These are phyloP conservation scores for Phytophthora sp. DNA, from an alignment of 352 stramenopile genomes.

Conservation along the genomic window DNA sequence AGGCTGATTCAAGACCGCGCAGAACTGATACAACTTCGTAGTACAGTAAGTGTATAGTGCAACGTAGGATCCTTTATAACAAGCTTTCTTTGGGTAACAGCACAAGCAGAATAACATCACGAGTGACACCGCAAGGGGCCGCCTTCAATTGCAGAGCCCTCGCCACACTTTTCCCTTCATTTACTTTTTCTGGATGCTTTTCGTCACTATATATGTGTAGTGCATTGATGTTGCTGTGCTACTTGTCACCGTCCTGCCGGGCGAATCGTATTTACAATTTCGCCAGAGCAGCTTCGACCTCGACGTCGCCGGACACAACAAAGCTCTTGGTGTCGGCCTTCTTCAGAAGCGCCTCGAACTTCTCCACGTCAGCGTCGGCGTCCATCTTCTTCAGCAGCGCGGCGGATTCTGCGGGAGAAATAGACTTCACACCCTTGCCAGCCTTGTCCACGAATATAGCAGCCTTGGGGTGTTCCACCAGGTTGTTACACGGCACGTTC, in stretches of 20 bases:
- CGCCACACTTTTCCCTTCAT: conserved; percentile 29
- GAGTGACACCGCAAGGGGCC: conserved; percentile 14
- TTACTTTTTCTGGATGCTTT: conserved; percentile 26
- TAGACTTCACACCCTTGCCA: conserved; percentile 65
- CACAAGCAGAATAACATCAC: not conserved
- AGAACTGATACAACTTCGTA: too few species aligned
- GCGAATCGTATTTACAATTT: conserved; percentile 61
- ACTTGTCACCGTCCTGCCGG: conserved; percentile 31
- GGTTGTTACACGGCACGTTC: conserved; percentile 80
- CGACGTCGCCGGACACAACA: conserved; percentile 63
- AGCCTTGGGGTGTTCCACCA: conserved; percentile 67
- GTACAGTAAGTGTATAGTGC: not conserved
- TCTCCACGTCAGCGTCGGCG: conserved; percentile 55
- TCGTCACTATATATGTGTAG: conserved; percentile 41
- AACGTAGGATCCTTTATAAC: too few species aligned
- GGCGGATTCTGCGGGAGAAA: conserved; percentile 55
- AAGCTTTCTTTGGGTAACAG: too few species aligned
- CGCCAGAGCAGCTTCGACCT: conserved; percentile 60
- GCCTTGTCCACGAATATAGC: conserved; percentile 73
- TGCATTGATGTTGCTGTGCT: conserved; percentile 36
- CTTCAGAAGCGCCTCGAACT: conserved; percentile 70
- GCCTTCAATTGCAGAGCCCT: conserved; percentile 23
- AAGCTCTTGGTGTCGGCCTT: conserved; percentile 73
- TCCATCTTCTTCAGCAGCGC: conserved; percentile 58
- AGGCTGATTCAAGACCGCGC: too few species aligned